Conservation (phyloP, 345 rosid genomes). For the Salix arbutifolia region DNA sequence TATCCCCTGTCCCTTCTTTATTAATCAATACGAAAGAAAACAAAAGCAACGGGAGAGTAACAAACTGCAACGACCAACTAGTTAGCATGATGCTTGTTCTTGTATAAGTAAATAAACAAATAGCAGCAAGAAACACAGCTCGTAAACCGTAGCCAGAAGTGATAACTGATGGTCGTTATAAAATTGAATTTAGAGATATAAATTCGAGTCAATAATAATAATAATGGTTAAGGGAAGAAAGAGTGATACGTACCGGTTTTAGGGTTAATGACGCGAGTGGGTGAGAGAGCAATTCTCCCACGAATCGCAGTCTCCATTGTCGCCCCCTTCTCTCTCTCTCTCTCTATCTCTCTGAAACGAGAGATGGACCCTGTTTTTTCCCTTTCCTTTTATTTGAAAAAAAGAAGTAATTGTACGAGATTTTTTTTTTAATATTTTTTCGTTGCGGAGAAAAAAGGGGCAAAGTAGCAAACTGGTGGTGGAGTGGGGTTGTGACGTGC, state of each 20-base stretch:
- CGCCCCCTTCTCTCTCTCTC: conserved; percentile 8
- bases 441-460: background rate
- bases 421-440: background rate
- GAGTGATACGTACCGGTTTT: conserved; percentile 44
- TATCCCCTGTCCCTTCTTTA: background rate
- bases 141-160: background rate
- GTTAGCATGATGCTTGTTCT: background rate
- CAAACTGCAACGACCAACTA: background rate
- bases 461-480: background rate
- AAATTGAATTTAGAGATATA: background rate
- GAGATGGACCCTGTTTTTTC: background rate
- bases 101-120: background rate
- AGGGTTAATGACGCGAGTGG: conserved; percentile 52
- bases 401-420: background rate
- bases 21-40: background rate
- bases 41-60: background rate
- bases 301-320: conserved; percentile 64
- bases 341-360: conserved; percentile 10
- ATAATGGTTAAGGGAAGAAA: background rate
- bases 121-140: background rate
- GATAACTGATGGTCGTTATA: background rate
- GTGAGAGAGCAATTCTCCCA: conserved; percentile 76
- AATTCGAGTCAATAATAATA: background rate
- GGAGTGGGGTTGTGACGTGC: background rate
- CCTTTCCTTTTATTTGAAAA: background rate